These are phyloP conservation scores for Coccinonectria pachysandricola DNA, from an alignment of 2,329 filamentous ascomycete genomes.

Conservation along the genomic window DNA sequence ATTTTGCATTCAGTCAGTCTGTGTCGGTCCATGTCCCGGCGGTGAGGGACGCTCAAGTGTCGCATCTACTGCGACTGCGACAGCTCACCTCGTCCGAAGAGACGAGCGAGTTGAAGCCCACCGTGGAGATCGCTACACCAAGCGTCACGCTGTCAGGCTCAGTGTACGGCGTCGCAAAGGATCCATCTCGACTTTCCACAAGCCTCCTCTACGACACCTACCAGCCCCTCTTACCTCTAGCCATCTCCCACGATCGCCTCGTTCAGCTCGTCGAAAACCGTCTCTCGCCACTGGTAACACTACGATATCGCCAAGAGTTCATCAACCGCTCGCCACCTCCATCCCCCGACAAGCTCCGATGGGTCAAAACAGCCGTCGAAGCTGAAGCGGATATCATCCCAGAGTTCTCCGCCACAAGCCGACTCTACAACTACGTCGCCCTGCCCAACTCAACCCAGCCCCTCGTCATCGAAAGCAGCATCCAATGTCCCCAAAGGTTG, in stretches of 20 bases:
- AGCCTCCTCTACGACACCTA: slow-evolving; percentile 27
- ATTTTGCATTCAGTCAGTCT: slow-evolving; percentile 30
- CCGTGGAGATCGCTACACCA: slow-evolving; percentile 18
- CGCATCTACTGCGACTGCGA: slow-evolving; percentile 15
- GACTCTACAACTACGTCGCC: slow-evolving; percentile 24
- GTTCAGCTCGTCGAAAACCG: slow-evolving; percentile 28
- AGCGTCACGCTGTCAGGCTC: slow-evolving; percentile 29
- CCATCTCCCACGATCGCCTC: slow-evolving; percentile 25
- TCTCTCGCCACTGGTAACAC: slow-evolving; percentile 26
- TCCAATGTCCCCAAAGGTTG: slow-evolving; percentile 15
- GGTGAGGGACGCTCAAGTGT: slow-evolving; percentile 19
- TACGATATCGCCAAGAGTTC: slow-evolving; percentile 32
- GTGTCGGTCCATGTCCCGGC: slow-evolving; percentile 25
- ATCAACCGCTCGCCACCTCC: slow-evolving; percentile 10
- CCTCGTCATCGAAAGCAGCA: slow-evolving; percentile 27
- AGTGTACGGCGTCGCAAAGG: slow-evolving; percentile 27
- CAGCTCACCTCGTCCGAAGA: slow-evolving; percentile 9
- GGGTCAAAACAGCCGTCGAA: slow-evolving; percentile 16
- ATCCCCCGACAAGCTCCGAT: slow-evolving; percentile 9
- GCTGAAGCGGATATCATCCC: slow-evolving; percentile 27
- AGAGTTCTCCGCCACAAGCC: slow-evolving; percentile 24
- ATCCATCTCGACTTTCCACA: slow-evolving; percentile 20
- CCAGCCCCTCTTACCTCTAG: slow-evolving; percentile 27
- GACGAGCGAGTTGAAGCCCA: slow-evolving; percentile 5
- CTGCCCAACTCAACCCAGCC: slow-evolving; percentile 20